Conservation (phyloP, 2,329 filamentous ascomycete species). For the Colletotrichum kahawae region DNA sequence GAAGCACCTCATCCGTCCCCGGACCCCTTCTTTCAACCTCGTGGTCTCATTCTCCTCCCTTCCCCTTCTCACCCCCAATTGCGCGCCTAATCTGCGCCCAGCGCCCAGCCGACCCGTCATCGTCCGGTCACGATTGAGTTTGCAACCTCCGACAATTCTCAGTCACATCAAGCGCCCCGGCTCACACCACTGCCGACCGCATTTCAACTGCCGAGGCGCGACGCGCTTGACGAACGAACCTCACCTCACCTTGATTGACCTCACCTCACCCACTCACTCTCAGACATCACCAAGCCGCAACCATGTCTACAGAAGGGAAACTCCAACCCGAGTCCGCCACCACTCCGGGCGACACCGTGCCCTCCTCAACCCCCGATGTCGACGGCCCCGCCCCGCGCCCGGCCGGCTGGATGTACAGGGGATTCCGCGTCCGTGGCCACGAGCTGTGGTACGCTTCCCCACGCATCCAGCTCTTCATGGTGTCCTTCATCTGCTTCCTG, state of each 20-base stretch:
- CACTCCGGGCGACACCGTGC: not conserved
- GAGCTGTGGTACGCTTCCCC: constrained; percentile 77
- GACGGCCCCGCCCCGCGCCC: constrained; percentile 40
- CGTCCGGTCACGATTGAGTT: constrained; percentile 13
- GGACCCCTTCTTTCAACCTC: not conserved
- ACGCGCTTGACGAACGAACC: not conserved
- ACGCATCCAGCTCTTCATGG: constrained; percentile 72
- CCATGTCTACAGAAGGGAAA: constrained; percentile 16
- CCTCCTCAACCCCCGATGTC: constrained; percentile 14
- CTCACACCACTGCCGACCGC: not conserved
- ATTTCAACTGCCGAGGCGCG: not conserved
- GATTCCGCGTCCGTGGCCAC: constrained; percentile 56
- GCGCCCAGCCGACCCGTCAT: not conserved
- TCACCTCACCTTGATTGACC: not conserved
- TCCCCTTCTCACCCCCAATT: not conserved
- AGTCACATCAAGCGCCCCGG: not conserved
- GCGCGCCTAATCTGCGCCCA: not conserved
- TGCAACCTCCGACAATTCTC: not conserved
- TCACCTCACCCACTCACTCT: not conserved
- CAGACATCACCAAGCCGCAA: not conserved
- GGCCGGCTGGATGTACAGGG: constrained; percentile 71
- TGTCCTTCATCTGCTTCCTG: constrained; percentile 61
- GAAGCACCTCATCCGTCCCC: not conserved
- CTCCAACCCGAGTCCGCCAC: not conserved
- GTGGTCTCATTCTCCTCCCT: not conserved